Percentiles rank a stretch among this genome's conserved stretches.
Evolutionary conservation across 495 filamentous ascomycete genomes (phyloP).

Genomic region (Lindgomyces ingoldianus): DNA sequence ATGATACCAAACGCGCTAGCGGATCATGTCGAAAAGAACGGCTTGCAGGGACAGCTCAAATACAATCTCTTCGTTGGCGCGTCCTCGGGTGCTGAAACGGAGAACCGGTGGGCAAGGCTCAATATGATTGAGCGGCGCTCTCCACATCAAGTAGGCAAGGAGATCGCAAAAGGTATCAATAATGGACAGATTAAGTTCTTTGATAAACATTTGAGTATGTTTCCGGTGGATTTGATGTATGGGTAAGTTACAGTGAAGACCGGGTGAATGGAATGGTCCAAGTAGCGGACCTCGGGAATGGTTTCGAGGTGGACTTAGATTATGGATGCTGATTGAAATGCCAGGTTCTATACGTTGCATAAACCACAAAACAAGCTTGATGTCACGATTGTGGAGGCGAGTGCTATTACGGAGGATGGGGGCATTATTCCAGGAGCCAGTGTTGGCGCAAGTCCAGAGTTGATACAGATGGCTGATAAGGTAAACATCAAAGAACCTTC

Average conservation of each 20-base stretch:
- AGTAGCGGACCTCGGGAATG: neutral
- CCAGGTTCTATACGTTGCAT: conserved; percentile 45
- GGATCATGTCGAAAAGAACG: conserved; percentile 88
- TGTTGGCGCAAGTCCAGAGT: conserved; percentile 82
- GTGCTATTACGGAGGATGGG: conserved; percentile 88
- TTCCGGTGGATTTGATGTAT: conserved; percentile 80
- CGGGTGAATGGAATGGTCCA: neutral
- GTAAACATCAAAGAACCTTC: neutral
- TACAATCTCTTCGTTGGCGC: conserved; percentile 89
- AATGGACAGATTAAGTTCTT: conserved; percentile 88
- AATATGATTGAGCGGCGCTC: conserved; percentile 87
- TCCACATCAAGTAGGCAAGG: conserved; percentile 90
- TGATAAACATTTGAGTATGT: conserved; percentile 92
- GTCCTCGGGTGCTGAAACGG: conserved; percentile 84
- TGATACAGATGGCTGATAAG: conserved; percentile 87
- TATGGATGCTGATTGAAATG: conserved; percentile 49
- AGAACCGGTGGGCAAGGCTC: conserved; percentile 81
- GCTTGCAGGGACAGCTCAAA: conserved; percentile 76
- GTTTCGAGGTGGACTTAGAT: neutral
- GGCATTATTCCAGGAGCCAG: conserved; percentile 87
- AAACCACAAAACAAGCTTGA: conserved; percentile 72
- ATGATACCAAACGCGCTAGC: conserved; percentile 82
- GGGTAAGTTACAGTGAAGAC: conserved; percentile 63
- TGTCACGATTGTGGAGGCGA: conserved; percentile 83
- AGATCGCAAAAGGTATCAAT: conserved; percentile 89